Evolutionary conservation across 495 filamentous ascomycete species (phyloP).

Genomic region (Evernia prunastri): DNA sequence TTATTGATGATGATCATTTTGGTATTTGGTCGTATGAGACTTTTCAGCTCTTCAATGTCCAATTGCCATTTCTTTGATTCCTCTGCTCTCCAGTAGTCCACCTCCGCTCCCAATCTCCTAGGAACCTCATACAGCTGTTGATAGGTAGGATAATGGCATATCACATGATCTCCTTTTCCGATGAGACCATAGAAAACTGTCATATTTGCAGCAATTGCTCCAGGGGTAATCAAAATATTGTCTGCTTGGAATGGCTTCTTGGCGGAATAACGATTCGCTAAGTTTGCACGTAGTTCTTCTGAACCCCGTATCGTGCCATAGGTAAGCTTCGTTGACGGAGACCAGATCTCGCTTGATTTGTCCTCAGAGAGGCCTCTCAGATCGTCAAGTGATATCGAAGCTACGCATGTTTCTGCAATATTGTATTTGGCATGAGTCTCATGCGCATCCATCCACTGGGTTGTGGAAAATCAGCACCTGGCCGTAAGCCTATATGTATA

Average conservation of each 20-base stretch:
- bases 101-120: constrained; percentile 69
- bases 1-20: constrained; percentile 72
- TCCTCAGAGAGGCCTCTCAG: constrained; percentile 54
- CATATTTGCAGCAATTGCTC: constrained; percentile 82
- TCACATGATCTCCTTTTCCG: constrained; percentile 76
- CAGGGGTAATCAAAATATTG: constrained; percentile 69
- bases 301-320: constrained; percentile 72
- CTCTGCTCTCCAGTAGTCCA: constrained; percentile 71
- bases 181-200: constrained; percentile 67
- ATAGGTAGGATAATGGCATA: constrained; percentile 87
- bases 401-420: constrained; percentile 80
- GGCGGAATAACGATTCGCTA: constrained; percentile 60
- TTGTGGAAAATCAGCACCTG: constrained; percentile 31
- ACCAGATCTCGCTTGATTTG: constrained; percentile 39
- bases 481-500: constrained; percentile 32
- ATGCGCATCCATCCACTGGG: constrained; percentile 83
- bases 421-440: constrained; percentile 71
- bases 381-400: constrained; percentile 71
- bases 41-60: constrained; percentile 59
- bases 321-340: constrained; percentile 47
- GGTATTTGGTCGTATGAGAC: constrained; percentile 65
- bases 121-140: constrained; percentile 80
- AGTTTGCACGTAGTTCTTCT: constrained; percentile 51
- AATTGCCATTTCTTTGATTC: constrained; percentile 59
- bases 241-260: constrained; percentile 50